Percentiles rank a stretch among this genome's conserved stretches.
These are phyloP conservation scores for Lathyrus aphaca DNA, from an alignment of 306 rosid genomes.

Conservation along the genomic window DNA sequence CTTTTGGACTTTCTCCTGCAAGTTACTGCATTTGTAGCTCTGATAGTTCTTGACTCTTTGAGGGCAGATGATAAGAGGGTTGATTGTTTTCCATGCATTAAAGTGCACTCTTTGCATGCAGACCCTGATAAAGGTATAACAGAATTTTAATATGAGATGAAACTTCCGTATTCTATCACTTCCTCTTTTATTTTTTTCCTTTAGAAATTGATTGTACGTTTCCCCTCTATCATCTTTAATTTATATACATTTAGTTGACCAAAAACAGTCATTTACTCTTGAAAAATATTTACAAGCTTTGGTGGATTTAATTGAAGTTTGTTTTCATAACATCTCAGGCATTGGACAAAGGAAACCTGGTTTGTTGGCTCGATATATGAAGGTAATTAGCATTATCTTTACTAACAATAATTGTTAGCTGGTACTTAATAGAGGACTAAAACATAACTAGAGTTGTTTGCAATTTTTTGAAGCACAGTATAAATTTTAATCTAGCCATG, in stretches of 20 bases:
- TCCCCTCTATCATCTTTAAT: constrained; percentile 16
- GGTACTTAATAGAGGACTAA: constrained; percentile 28
- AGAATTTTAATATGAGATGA: constrained; percentile 33
- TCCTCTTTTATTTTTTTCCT: neutral
- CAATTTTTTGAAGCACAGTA: constrained; percentile 6
- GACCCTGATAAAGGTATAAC: constrained; percentile 70
- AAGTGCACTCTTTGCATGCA: constrained; percentile 54
- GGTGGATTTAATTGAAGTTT: constrained; percentile 40
- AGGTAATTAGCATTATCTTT: constrained; percentile 57
- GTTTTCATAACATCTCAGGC: constrained; percentile 52
- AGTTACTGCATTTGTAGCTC: constrained; percentile 95
- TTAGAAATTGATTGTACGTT: constrained; percentile 20
- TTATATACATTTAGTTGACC: constrained; percentile 17
- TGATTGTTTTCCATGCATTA: constrained; percentile 93
- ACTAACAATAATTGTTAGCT: neutral
- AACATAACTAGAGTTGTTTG: constrained; percentile 5
- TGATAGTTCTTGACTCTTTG: constrained; percentile 80
- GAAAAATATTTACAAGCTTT: constrained; percentile 27
- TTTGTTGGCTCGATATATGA: constrained; percentile 83
- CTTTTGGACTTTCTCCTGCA: constrained; percentile 95
- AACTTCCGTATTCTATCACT: constrained; percentile 28
- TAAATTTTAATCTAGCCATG: constrained; percentile 19
- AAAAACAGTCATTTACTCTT: constrained; percentile 18
- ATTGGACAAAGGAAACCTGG: constrained; percentile 67
- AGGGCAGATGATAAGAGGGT: constrained; percentile 87